Evolutionary conservation across 108 stramenopile species (phyloP).

Genomic region (Conticribra weissflogii): DNA sequence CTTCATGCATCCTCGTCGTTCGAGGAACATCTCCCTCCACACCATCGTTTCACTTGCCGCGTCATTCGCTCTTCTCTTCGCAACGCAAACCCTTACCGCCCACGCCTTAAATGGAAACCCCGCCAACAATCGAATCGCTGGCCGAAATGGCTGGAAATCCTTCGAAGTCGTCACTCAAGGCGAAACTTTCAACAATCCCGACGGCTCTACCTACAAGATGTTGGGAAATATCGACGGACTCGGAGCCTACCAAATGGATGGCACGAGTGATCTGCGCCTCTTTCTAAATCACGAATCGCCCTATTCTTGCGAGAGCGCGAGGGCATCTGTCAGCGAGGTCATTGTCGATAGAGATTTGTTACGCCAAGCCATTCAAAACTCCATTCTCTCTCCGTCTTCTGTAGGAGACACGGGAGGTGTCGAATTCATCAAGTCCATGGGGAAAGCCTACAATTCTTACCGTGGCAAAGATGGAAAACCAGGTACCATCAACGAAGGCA

Average conservation of each 20-base stretch:
- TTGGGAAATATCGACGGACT: conserved; percentile 27
- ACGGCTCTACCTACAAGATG: conserved; percentile 4
- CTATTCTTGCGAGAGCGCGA: background rate
- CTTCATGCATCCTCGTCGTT: too few species aligned
- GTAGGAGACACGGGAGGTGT: background rate
- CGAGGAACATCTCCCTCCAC: too few species aligned
- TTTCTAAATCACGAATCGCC: conserved; percentile 26
- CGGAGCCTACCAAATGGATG: conserved; percentile 26
- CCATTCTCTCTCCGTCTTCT: background rate
- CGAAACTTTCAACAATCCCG: conserved; percentile 12
- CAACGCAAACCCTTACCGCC: too few species aligned
- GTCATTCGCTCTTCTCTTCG: too few species aligned
- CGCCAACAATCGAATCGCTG: conserved; percentile 4
- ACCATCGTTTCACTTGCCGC: too few species aligned
- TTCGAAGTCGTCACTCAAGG: conserved; percentile 41
- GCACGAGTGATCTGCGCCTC: conserved; percentile 8
- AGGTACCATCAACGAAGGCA: background rate
- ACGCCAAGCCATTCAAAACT: conserved; percentile 5
- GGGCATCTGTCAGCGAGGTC: conserved; percentile 25
- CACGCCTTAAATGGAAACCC: conserved; percentile 5
- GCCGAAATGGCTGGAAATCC: conserved; percentile 36
- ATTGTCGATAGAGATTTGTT: conserved; percentile 18
- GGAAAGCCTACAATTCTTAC: conserved; percentile 9
- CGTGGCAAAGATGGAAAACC: conserved; percentile 8
- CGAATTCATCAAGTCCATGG: background rate